phyloP scores from a whole-genome alignment of 2,329 filamentous ascomycete species.

The Myriosclerotinia scirpicola region DNA sequence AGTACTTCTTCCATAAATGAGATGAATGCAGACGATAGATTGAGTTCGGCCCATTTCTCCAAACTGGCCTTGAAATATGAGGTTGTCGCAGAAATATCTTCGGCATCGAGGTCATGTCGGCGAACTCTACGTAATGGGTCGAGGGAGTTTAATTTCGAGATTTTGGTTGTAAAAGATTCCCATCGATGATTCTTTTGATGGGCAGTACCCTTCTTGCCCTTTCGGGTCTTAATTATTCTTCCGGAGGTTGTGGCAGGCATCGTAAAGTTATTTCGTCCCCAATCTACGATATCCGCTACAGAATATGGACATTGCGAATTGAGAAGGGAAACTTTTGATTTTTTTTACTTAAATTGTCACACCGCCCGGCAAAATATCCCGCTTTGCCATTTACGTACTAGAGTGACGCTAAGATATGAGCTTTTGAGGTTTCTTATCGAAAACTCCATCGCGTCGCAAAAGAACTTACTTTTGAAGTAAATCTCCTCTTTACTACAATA shows the following conservation, averaged over 20 bases:
- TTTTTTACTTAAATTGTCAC: slow-evolving; percentile 10
- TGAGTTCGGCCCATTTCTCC: slow-evolving; percentile 88
- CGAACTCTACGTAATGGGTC: slow-evolving; percentile 90
- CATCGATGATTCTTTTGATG: slow-evolving; percentile 85
- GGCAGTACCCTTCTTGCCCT: slow-evolving; percentile 67
- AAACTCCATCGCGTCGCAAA: slow-evolving; percentile 19
- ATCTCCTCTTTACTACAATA: not conserved
- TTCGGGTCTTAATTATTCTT: slow-evolving; percentile 67
- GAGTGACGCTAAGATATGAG: slow-evolving; percentile 23
- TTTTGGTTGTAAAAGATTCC: slow-evolving; percentile 87
- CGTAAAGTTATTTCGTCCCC: slow-evolving; percentile 40
- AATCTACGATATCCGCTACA: slow-evolving; percentile 18
- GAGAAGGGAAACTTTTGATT: slow-evolving; percentile 16
- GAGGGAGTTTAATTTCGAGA: slow-evolving; percentile 83
- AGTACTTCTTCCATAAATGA: slow-evolving; percentile 73
- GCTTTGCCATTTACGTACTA: not conserved
- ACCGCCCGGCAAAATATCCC: slow-evolving; percentile 2
- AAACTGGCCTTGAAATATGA: slow-evolving; percentile 84
- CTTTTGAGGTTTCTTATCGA: slow-evolving; percentile 21
- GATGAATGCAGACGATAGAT: slow-evolving; percentile 79
- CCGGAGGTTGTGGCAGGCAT: slow-evolving; percentile 65
- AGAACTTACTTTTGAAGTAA: slow-evolving; percentile 2
- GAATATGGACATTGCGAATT: not conserved
- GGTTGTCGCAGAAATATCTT: slow-evolving; percentile 72
- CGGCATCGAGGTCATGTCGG: slow-evolving; percentile 77